phyloP scores from a whole-genome alignment of 371 early-diverging fungal genomes.

The Syncephalastrum contaminatum region DNA sequence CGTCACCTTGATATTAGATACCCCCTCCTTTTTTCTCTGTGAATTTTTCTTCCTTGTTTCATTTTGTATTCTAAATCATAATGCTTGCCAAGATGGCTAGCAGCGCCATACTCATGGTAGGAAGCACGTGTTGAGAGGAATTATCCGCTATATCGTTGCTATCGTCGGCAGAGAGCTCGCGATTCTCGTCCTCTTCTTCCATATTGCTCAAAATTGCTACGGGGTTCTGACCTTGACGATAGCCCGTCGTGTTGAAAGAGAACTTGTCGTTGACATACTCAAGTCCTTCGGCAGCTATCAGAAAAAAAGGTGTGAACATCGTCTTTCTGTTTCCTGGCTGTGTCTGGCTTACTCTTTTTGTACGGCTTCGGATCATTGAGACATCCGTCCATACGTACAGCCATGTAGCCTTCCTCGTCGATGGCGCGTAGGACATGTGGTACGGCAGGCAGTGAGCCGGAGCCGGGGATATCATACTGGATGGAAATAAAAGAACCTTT shows the following conservation, averaged over 20 bases:
- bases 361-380: constrained; percentile 35
- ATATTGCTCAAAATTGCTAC: neutral
- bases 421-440: constrained; percentile 35
- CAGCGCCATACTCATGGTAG: neutral
- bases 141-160: neutral
- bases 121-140: neutral
- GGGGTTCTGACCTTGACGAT: constrained; percentile 28
- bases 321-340: too few species aligned
- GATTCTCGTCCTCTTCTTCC: neutral
- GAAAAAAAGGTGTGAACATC: neutral
- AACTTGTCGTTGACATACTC: constrained; percentile 21
- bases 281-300: constrained; percentile 8
- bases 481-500: constrained; percentile 35
- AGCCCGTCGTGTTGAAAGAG: constrained; percentile 29
- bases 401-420: constrained; percentile 33
- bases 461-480: constrained; percentile 32
- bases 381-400: constrained; percentile 42
- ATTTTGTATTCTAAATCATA: neutral
- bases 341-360: constrained; percentile 17
- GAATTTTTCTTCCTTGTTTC: neutral
- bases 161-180: constrained; percentile 5
- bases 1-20: constrained; percentile 7
- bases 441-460: constrained; percentile 27
- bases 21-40: neutral
- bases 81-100: neutral